Evolutionary conservation across 2,329 filamentous ascomycete species (phyloP).

Genomic region (Diaporthe sp.): DNA sequence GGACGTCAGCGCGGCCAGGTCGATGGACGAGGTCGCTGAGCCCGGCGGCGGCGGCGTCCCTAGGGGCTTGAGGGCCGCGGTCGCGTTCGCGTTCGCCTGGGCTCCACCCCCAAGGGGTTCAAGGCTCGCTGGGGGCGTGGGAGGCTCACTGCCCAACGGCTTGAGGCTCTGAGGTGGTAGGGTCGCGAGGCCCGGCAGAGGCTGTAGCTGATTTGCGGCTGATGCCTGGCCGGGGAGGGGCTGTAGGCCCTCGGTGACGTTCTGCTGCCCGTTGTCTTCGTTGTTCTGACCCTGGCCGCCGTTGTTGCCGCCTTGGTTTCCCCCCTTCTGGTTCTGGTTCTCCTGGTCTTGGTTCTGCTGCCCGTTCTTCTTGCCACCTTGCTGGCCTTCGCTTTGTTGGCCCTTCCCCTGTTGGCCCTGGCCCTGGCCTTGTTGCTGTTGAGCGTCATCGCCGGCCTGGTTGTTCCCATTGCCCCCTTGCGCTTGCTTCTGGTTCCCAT

Average conservation of each 20-base stretch:
- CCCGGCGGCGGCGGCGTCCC: not conserved
- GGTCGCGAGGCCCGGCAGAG: slow-evolving; percentile 28
- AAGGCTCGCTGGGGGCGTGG: slow-evolving; percentile 14
- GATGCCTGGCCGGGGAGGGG: slow-evolving; percentile 33
- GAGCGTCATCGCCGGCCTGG: not conserved
- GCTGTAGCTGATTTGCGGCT: slow-evolving; percentile 12
- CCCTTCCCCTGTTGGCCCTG: not conserved
- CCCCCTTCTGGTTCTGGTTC: slow-evolving; percentile 22
- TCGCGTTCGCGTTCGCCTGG: slow-evolving; percentile 25
- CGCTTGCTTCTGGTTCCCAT: slow-evolving; percentile 6
- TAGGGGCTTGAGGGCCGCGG: not conserved
- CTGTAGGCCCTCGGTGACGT: slow-evolving; percentile 24
- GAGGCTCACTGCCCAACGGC: not conserved
- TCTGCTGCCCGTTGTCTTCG: slow-evolving; percentile 1
- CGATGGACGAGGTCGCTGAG: slow-evolving; percentile 2
- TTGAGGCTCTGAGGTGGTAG: slow-evolving; percentile 27
- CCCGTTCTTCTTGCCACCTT: slow-evolving; percentile 4
- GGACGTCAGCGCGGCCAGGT: slow-evolving; percentile 13
- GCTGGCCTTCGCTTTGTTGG: not conserved
- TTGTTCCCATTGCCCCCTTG: slow-evolving; percentile 32
- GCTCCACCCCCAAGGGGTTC: not conserved
- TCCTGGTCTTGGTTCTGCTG: slow-evolving; percentile 1
- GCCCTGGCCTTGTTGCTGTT: not conserved
- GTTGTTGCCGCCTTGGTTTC: slow-evolving; percentile 31
- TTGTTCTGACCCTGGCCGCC: slow-evolving; percentile 29